Evolutionary conservation across 352 stramenopile species (phyloP).

Genomic region (Pelagophyceae sp.): DNA sequence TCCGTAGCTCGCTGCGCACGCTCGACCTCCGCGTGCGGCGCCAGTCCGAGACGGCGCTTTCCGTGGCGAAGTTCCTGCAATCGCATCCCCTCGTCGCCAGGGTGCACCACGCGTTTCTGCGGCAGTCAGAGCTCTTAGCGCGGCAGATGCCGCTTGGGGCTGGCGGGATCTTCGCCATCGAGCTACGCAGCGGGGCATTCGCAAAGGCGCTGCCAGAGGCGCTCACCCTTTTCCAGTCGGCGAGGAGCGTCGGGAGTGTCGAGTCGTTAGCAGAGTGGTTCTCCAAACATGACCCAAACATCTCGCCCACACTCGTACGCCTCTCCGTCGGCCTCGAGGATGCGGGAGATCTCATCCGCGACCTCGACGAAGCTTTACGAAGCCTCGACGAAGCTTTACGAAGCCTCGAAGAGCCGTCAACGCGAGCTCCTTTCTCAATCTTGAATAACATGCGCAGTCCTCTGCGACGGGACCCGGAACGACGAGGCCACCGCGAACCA

Average conservation of each 20-base stretch:
- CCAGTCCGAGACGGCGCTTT: not conserved
- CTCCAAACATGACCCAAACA: not conserved
- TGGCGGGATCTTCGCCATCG: constrained; percentile 2
- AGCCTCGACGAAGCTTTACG: not conserved
- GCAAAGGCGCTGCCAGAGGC: not conserved
- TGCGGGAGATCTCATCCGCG: constrained; percentile 76
- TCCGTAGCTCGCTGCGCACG: not conserved
- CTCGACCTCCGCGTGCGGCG: not conserved
- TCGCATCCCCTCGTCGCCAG: not conserved
- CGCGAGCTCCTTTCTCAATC: too few species aligned
- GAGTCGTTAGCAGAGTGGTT: constrained; percentile 10
- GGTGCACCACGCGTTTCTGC: not conserved
- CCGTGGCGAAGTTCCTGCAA: not conserved
- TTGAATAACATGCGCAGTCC: too few species aligned
- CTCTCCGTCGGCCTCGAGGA: constrained; percentile 82
- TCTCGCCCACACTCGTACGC: constrained; percentile 52
- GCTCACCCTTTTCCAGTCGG: not conserved
- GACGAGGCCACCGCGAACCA: too few species aligned
- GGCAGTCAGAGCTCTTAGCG: not conserved
- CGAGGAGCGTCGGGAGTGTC: not conserved
- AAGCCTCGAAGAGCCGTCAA: not conserved
- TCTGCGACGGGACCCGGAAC: too few species aligned
- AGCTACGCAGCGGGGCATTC: not conserved
- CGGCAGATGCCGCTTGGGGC: not conserved
- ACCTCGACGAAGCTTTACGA: constrained; percentile 65